These are phyloP conservation scores for Nymphaea colorata DNA, from an alignment of 164 flowering plant species.

Conservation along the genomic window DNA sequence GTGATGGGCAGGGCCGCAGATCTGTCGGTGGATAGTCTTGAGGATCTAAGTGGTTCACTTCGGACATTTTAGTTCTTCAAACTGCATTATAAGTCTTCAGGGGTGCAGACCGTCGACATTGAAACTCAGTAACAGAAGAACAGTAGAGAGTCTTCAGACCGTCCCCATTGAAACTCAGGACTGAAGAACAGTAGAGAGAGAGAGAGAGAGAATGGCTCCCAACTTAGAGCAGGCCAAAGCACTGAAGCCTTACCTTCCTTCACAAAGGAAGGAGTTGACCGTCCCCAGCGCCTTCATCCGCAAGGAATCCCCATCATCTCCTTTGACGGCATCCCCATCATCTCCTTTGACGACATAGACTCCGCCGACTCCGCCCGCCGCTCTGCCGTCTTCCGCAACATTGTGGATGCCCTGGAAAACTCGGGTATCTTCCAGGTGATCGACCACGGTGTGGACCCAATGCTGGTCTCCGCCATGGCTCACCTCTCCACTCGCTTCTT, in stretches of 20 bases:
- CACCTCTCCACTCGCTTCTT: slow-evolving; percentile 50
- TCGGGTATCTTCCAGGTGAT: slow-evolving; percentile 88
- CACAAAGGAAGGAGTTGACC: slow-evolving; percentile 27
- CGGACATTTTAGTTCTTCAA: too few relatives aligned
- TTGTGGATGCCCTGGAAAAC: slow-evolving; percentile 70
- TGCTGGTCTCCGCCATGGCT: slow-evolving; percentile 4
- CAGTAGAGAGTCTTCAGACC: too few relatives aligned
- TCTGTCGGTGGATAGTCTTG: too few relatives aligned
- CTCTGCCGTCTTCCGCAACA: slow-evolving; percentile 37
- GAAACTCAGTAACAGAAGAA: too few relatives aligned
- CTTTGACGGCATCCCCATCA: slow-evolving; percentile 54
- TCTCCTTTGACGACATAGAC: slow-evolving; percentile 60
- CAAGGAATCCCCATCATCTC: slow-evolving; percentile 65
- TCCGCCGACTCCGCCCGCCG: slow-evolving; percentile 27
- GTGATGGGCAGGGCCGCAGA: too few relatives aligned
- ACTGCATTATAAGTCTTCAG: too few relatives aligned
- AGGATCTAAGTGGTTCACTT: too few relatives aligned
- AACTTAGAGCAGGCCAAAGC: too few relatives aligned
- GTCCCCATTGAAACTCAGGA: too few relatives aligned
- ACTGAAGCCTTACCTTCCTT: slow-evolving; percentile 1
- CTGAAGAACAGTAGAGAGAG: too few relatives aligned
- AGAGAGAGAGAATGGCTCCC: too few relatives aligned
- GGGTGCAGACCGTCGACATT: too few relatives aligned
- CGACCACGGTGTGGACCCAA: slow-evolving; percentile 61
- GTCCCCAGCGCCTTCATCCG: slow-evolving; percentile 47